phyloP scores from a whole-genome alignment of 2,329 filamentous ascomycete genomes.

The Mycosphaerella arachidis region DNA sequence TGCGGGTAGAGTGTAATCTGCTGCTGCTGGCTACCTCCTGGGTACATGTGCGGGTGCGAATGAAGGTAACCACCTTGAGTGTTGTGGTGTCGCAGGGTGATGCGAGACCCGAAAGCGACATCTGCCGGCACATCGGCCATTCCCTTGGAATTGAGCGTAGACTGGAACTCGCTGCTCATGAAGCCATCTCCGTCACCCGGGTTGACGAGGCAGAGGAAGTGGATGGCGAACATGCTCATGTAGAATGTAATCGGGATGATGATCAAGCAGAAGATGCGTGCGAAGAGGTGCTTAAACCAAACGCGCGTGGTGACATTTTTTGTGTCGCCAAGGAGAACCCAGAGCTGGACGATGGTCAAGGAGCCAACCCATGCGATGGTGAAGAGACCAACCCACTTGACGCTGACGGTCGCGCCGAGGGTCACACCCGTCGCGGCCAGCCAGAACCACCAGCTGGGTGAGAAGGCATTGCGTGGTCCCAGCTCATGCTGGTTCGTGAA shows the following conservation, averaged over 20 bases:
- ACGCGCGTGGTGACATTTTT: slow-evolving; percentile 76
- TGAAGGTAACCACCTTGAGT: slow-evolving; percentile 97
- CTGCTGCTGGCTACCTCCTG: slow-evolving; percentile 94
- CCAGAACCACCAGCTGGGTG: slow-evolving; percentile 97
- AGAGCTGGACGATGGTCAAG: slow-evolving; percentile 86
- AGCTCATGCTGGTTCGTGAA: slow-evolving; percentile 97
- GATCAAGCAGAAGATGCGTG: slow-evolving; percentile 85
- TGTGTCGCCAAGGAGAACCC: slow-evolving; percentile 86
- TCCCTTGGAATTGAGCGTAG: slow-evolving; percentile 89
- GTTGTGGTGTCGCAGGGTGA: slow-evolving; percentile 87
- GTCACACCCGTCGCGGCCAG: slow-evolving; percentile 78
- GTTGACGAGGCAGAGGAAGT: slow-evolving; percentile 89
- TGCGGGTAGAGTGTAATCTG: slow-evolving; percentile 97
- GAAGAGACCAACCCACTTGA: slow-evolving; percentile 98
- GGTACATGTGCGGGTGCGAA: slow-evolving; percentile 96
- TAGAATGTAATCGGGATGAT: slow-evolving; percentile 87
- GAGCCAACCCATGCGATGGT: slow-evolving; percentile 96
- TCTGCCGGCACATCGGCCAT: slow-evolving; percentile 96
- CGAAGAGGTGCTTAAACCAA: slow-evolving; percentile 92
- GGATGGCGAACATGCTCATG: slow-evolving; percentile 94
- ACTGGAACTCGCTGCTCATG: slow-evolving; percentile 99
- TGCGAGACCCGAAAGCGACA: slow-evolving; percentile 79
- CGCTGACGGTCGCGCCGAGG: slow-evolving; percentile 84
- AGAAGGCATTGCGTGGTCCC: slow-evolving; percentile 82
- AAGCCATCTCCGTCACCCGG: slow-evolving; percentile 97